These are phyloP conservation scores for Pythium brassicae DNA, from an alignment of 352 stramenopile genomes.

Conservation along the genomic window DNA sequence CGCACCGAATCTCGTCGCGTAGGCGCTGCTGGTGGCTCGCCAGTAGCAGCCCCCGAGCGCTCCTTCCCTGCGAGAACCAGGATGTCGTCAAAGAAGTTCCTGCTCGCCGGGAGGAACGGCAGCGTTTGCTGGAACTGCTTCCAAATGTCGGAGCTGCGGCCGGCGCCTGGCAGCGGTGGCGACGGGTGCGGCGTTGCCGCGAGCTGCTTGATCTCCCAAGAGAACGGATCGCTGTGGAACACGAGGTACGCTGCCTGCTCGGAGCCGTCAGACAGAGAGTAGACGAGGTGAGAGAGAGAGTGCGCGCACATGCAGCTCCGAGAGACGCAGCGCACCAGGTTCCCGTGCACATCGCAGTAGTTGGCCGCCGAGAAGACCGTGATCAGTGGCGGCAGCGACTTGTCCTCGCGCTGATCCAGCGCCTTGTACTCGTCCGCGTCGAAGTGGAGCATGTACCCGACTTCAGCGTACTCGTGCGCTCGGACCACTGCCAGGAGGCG, in stretches of 20 bases:
- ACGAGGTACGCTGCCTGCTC: slow-evolving; percentile 52
- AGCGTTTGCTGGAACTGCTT: slow-evolving; percentile 67
- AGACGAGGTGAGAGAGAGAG: too few relatives aligned
- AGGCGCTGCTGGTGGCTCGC: background rate
- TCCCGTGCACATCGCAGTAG: slow-evolving; percentile 89
- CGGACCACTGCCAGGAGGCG: slow-evolving; percentile 65
- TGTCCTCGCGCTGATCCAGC: slow-evolving; percentile 45
- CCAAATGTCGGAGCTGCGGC: slow-evolving; percentile 65
- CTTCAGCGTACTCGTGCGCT: slow-evolving; percentile 78
- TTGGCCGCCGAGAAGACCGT: slow-evolving; percentile 96
- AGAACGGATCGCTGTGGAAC: slow-evolving; percentile 38
- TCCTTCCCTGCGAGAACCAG: slow-evolving; percentile 30
- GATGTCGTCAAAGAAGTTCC: slow-evolving; percentile 79
- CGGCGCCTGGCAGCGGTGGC: slow-evolving; percentile 39
- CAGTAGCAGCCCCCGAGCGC: background rate
- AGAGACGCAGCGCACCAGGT: slow-evolving; percentile 33
- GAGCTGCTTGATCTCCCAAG: slow-evolving; percentile 54
- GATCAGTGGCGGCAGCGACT: slow-evolving; percentile 72
- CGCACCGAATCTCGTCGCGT: slow-evolving; percentile 1
- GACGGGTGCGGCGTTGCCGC: slow-evolving; percentile 42
- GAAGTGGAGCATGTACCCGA: slow-evolving; percentile 68
- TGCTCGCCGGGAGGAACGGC: slow-evolving; percentile 76
- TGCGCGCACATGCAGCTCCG: too few relatives aligned
- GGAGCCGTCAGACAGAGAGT: background rate
- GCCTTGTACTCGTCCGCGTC: slow-evolving; percentile 29